A percentile compares a stretch with the other conserved stretches of the same genome.
These are phyloP conservation scores for Inga laurina DNA, from an alignment of 306 rosid genomes.

Conservation along the genomic window DNA sequence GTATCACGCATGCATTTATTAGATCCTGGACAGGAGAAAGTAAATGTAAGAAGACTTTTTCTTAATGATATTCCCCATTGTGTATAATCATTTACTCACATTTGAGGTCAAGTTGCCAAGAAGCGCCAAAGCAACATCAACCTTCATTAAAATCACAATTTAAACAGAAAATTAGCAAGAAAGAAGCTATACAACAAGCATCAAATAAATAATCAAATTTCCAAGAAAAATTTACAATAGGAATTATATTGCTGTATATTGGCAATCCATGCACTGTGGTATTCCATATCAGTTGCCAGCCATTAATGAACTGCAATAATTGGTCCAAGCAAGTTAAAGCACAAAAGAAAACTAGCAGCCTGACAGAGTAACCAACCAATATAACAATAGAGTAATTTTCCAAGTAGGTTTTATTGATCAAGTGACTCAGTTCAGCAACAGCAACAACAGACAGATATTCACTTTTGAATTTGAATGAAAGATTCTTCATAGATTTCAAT, in stretches of 20 bases:
- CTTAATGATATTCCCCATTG: conserved; percentile 4
- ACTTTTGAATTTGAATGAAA: conserved; percentile 12
- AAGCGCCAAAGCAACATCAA: conserved; percentile 76
- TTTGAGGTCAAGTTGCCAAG: conserved; percentile 77
- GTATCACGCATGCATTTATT: conserved; percentile 55
- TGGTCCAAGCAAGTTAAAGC: conserved; percentile 36
- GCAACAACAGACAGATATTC: not conserved
- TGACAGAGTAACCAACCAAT: conserved; percentile 23
- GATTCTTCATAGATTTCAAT: conserved; percentile 18
- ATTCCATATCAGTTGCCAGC: conserved; percentile 85
- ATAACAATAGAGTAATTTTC: conserved; percentile 1
- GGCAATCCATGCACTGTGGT: conserved; percentile 78
- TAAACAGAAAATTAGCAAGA: conserved; percentile 25
- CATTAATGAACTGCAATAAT: conserved; percentile 60
- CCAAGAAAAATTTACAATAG: conserved; percentile 64
- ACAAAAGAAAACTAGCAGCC: conserved; percentile 7
- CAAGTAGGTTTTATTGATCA: not conserved
- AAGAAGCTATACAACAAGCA: not conserved
- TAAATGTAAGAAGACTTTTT: conserved; percentile 25
- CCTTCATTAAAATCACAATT: conserved; percentile 58
- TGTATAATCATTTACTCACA: conserved; percentile 58
- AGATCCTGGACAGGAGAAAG: conserved; percentile 64
- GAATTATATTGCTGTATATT: conserved; percentile 64
- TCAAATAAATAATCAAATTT: not conserved
- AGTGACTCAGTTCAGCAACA: conserved; percentile 10